phyloP scores from a whole-genome alignment of 2,329 filamentous ascomycete species.

The Aspergillus japonicus region DNA sequence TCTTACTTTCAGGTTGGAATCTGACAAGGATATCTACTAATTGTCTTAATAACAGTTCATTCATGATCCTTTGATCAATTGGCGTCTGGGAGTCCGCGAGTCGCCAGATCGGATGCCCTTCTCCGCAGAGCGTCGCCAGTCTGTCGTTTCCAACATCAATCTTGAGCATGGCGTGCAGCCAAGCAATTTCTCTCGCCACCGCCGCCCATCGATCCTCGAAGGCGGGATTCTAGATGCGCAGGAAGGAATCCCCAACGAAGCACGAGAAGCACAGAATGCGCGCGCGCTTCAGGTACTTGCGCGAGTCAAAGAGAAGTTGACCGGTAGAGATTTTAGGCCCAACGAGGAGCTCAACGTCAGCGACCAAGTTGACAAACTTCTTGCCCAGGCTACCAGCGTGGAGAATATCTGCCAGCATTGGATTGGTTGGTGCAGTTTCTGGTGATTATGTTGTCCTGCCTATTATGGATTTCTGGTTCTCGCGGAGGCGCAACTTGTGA shows the following conservation, averaged over 20 bases:
- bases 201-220: conserved; percentile 70
- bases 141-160: conserved; percentile 54
- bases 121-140: conserved; percentile 60
- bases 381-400: conserved; percentile 91
- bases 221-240: conserved; percentile 46
- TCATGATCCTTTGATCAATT: conserved; percentile 97
- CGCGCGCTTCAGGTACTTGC: conserved; percentile 87
- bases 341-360: conserved; percentile 80
- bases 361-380: conserved; percentile 88
- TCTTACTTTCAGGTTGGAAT: too few species aligned
- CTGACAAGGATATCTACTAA: conserved; percentile 10
- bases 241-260: conserved; percentile 44
- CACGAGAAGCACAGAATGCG: conserved; percentile 82
- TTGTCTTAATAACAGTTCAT: conserved; percentile 67
- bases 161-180: conserved; percentile 55
- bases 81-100: conserved; percentile 72
- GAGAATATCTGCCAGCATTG: conserved; percentile 99
- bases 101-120: conserved; percentile 61
- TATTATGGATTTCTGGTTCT: conserved; percentile 22
- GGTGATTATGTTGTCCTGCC: conserved; percentile 54
- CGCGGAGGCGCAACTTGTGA: conserved; percentile 27
- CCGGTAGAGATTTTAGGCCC: conserved; percentile 85
- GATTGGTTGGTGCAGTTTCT: conserved; percentile 98
- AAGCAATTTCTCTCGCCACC: conserved; percentile 64
- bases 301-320: conserved; percentile 92